Evolutionary conservation across 2,329 filamentous ascomycete genomes (phyloP).

Genomic region (Dactylonectria macrodidyma): DNA sequence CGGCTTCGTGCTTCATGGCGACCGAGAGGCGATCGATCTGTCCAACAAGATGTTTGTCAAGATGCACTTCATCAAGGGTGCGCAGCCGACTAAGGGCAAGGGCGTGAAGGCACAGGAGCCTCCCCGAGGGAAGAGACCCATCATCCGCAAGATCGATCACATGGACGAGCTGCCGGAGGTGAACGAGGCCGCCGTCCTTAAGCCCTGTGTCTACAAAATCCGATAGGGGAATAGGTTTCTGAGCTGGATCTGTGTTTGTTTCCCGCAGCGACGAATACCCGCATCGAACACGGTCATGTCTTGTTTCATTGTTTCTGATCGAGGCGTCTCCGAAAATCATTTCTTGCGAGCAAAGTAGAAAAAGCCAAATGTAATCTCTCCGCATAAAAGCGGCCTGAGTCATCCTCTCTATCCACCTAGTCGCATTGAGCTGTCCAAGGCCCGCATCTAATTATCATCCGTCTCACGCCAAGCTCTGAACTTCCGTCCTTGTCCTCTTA

Average conservation of each 20-base stretch:
- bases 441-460: constrained; percentile 44
- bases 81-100: constrained; percentile 82
- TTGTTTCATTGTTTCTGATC: constrained; percentile 36
- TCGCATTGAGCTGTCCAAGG: constrained; percentile 27
- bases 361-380: constrained; percentile 29
- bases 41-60: constrained; percentile 98
- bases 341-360: constrained; percentile 32
- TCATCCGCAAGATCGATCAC: constrained; percentile 67
- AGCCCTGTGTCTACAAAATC: constrained; percentile 97
- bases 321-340: constrained; percentile 27
- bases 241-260: constrained; percentile 28
- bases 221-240: constrained; percentile 63
- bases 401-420: constrained; percentile 41
- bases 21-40: constrained; percentile 79
- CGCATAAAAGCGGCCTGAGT: constrained; percentile 28
- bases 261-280: constrained; percentile 37
- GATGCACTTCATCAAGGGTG: constrained; percentile 94
- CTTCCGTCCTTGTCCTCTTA: constrained; percentile 21
- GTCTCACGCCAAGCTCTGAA: constrained; percentile 28
- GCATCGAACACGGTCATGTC: constrained; percentile 33
- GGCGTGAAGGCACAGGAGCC: constrained; percentile 73
- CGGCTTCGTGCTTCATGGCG: constrained; percentile 86
- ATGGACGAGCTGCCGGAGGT: constrained; percentile 73
- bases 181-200: constrained; percentile 79
- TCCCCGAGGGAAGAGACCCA: constrained; percentile 67